Evolutionary conservation across 2,329 filamentous ascomycete species (phyloP), one percentile per base, ranked within the genome.

Genomic region (Neoarthrinium moseri): DNA sequence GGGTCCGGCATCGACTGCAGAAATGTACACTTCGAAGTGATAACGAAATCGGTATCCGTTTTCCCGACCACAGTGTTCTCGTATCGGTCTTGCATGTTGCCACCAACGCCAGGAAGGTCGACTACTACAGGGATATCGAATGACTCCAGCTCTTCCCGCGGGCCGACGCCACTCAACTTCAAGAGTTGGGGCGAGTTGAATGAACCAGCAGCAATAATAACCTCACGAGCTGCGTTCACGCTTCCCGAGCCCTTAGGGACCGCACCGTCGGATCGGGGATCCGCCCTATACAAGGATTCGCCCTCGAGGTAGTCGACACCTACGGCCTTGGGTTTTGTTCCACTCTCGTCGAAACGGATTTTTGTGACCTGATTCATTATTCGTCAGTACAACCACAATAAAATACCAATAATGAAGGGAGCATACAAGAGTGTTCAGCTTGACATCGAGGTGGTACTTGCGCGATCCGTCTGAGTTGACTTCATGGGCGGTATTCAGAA

Each of bases 391-490:
- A 22, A 10, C n/a, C 18, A 8, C 7, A n/a, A 4, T 26, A 12
- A n/a, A 12, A 6, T 11, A 13, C 5, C 15, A 23, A 22, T 15
- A n/a, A 12, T 3, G 8, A 38, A 5, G 4, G 10, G n/a, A 23
- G n/a, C 38, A 21, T 12, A 49, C 55, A 17, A 57, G 41, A 20
- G 51, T 60, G 36, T 66, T 58, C 7, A 65, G 48, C 7, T 55
- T 55, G 30, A 67, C 64, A 43, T 75, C 71, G 4, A 81, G 69
- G 33, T 72, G 72, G 35, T 54, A 51, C 33, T 51, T 51, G 40
- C 46, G 48, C 11, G 39, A 46, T 47, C 75, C 67, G 7, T 55
- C 49, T 53, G 67, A 68, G 47, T 63, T 64, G 4, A 69, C 71
- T 2, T 50, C 53, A 23, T 48, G 47, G 44, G 70, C 70, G 17